Evolutionary conservation across 345 rosid genomes (phyloP).

Genomic region (Isatis tinctoria): DNA sequence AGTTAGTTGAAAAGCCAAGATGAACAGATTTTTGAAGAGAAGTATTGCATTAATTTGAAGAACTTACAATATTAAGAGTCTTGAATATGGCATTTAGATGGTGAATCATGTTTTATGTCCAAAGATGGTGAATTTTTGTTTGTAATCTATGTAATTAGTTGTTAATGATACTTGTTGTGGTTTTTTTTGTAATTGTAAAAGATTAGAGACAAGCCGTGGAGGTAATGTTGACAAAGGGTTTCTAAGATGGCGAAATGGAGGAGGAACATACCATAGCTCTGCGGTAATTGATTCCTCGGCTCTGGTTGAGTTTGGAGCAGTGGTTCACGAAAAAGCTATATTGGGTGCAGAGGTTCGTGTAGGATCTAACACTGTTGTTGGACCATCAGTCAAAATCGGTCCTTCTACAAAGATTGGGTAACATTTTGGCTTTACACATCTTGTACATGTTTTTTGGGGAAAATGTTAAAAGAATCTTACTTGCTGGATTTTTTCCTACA

Average conservation of each 20-base stretch:
- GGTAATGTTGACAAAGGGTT: conserved; percentile 29
- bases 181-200: conserved; percentile 15
- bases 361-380: conserved; percentile 70
- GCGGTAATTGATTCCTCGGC: conserved; percentile 57
- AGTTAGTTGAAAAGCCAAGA: background rate
- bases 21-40: background rate
- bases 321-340: conserved; percentile 51
- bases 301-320: conserved; percentile 52
- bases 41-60: background rate
- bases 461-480: background rate
- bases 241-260: conserved; percentile 58
- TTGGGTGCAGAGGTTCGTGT: conserved; percentile 54
- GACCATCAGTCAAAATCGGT: conserved; percentile 57
- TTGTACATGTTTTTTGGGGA: background rate
- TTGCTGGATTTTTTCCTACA: conserved; percentile 17
- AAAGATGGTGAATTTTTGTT: background rate
- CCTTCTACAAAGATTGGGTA: conserved; percentile 61
- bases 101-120: background rate
- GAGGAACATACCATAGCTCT: conserved; percentile 56
- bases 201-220: conserved; percentile 34
- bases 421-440: background rate
- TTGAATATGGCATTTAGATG: background rate
- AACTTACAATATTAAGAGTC: background rate
- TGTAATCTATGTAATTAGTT: background rate
- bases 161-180: conserved; percentile 1